Conservation (phyloP, 768 basidiomycete genomes). For the Boletus tylopilopsis region DNA sequence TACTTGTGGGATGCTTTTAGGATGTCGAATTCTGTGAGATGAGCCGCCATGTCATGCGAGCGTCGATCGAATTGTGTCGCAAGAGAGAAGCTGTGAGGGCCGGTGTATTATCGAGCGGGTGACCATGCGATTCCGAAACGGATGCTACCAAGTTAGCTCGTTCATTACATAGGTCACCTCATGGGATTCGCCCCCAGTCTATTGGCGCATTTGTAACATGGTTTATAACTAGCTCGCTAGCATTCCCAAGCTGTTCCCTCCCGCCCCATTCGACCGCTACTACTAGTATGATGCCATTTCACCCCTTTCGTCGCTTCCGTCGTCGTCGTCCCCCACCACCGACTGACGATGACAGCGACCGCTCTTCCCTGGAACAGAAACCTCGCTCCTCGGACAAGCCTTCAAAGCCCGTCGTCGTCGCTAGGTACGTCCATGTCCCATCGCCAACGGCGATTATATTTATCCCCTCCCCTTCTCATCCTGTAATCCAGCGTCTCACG, state of each 20-base stretch:
- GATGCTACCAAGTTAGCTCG: no score
- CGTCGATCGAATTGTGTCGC: no score
- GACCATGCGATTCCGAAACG: no score
- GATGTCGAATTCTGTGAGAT: slow-evolving; percentile 72
- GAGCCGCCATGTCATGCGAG: no score
- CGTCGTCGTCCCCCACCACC: slow-evolving; percentile 2
- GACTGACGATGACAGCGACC: slow-evolving; percentile 25
- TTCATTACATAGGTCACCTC: no score
- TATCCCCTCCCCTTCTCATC: background rate
- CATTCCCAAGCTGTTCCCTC: no score
- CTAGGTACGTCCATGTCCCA: slow-evolving; percentile 23
- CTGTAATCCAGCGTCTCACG: background rate
- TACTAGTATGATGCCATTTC: slow-evolving; percentile 10
- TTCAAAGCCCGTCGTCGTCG: background rate
- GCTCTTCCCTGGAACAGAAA: slow-evolving; percentile 7
- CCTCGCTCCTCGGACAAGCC: slow-evolving; percentile 1
- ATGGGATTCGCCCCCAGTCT: slow-evolving; percentile 13
- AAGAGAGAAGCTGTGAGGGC: no score
- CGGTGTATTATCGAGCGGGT: no score
- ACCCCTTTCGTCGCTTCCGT: slow-evolving; percentile 25
- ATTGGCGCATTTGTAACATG: background rate
- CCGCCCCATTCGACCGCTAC: background rate
- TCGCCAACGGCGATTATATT: no score
- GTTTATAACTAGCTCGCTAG: no score
- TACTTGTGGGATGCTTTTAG: slow-evolving; percentile 71